Conservation (phyloP, 345 rosid species). For the Heritiera littoralis region DNA sequence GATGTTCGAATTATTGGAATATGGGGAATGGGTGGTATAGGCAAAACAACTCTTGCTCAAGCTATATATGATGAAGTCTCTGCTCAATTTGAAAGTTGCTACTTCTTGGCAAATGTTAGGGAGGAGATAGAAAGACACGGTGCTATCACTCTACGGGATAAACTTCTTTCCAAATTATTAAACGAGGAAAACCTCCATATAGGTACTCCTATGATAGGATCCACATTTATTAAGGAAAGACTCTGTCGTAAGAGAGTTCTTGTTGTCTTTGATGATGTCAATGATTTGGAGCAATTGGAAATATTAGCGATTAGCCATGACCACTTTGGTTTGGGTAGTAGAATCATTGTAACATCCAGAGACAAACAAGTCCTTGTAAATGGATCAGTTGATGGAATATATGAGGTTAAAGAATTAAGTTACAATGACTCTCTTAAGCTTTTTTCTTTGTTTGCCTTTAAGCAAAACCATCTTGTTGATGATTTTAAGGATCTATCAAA, state of each 20-base stretch:
- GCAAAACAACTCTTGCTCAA: neutral
- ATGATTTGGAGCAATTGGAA: neutral
- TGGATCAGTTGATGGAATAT: neutral
- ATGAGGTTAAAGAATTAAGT: neutral
- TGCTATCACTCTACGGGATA: neutral
- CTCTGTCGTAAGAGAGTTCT: neutral
- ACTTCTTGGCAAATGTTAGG: neutral
- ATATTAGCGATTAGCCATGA: neutral
- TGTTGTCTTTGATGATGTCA: neutral
- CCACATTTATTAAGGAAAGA: neutral
- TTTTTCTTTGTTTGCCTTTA: conserved; percentile 23
- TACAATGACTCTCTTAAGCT: conserved; percentile 17
- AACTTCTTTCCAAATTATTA: neutral
- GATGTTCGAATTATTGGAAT: no score
- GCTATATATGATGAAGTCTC: neutral
- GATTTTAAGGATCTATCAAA: neutral
- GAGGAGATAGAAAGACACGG: neutral
- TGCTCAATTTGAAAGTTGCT: neutral
- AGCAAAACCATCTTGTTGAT: neutral
- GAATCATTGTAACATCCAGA: conserved; percentile 1
- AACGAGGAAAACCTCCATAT: neutral
- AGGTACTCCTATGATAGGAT: neutral
- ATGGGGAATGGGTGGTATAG: no score
- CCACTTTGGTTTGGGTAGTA: neutral
- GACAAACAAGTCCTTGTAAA: neutral